Evolutionary conservation across 176 grass and related monocot genomes (phyloP), one percentile per base, ranked within the genome.

Genomic region (Oryza australiensis): DNA sequence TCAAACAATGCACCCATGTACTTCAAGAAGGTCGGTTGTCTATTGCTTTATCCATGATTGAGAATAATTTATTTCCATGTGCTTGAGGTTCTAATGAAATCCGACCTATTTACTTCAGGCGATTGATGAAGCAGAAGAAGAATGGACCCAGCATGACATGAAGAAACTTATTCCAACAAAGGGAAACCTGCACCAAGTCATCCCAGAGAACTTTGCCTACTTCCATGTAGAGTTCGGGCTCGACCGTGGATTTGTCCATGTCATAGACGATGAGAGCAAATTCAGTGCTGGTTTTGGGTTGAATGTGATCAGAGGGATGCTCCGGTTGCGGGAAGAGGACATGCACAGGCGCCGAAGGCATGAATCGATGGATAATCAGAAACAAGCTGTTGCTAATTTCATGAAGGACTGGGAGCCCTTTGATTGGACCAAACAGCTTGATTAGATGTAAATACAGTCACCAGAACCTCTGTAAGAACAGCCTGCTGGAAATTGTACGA

Each of bases 161-260:
- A 99, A 99, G 64, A 95, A 95, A 76, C 79, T 99, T 37, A 99
- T 99, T 60, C 85, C 87, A 20, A 99, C 93, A 60, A 95, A 70
- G 8, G 90, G 92, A 15, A 99, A 95, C 86, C 53, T 99, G 76
- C 83, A 77, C 23, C 90, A 93, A 41, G 88, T 85, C 42, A 95
- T 99, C 55, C 96, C 96, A 0, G 71, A 88, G 67, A 99, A 99
- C 80, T 99, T 99, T 55, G 82, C 96, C 30, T 99, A 99, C 62
- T 99, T 99, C 34, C 96, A 99, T 4, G 93, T 99, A 7, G 93
- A 99, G 74, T 99, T 99, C 26, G 90, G 93, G 6, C 77, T 95
- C 57, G 96, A 95, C 70, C 80, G 74, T 29, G 96, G 96, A 18
- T 95, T 99, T 28, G 96, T 92, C 72, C 93, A 99, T 45, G 90